These are phyloP conservation scores for Mayamaea pseudoterrestris DNA, from an alignment of 108 stramenopile genomes.

Conservation along the genomic window DNA sequence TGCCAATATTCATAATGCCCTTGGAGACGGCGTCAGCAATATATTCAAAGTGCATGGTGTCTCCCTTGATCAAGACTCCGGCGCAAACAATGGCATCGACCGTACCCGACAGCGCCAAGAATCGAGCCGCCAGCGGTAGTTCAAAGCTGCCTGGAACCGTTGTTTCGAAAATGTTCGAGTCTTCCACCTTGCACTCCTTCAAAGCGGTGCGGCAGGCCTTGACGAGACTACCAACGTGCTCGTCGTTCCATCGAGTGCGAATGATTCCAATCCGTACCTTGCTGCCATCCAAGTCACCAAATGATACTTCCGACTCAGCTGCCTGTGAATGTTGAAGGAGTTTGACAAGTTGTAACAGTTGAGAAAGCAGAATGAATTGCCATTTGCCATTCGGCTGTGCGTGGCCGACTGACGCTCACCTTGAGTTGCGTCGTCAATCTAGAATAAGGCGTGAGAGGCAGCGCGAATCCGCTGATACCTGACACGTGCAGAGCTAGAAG, in stretches of 20 bases:
- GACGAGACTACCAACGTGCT: constrained; percentile 73
- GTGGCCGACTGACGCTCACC: too few species aligned
- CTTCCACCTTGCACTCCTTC: constrained; percentile 75
- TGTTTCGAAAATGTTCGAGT: constrained; percentile 84
- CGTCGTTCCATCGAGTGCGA: constrained; percentile 83
- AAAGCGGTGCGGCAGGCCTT: constrained; percentile 53
- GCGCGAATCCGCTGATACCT: too few species aligned
- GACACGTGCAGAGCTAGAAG: too few species aligned
- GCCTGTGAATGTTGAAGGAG: constrained; percentile 22
- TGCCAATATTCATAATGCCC: constrained; percentile 91
- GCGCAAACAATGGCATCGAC: constrained; percentile 92
- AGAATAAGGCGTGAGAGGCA: too few species aligned
- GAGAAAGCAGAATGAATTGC: too few species aligned
- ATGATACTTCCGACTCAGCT: constrained; percentile 74
- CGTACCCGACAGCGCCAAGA: constrained; percentile 85
- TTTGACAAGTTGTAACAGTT: constrained; percentile 1
- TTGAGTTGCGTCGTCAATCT: too few species aligned
- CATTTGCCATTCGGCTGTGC: too few species aligned
- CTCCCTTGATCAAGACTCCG: constrained; percentile 97
- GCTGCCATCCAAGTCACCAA: constrained; percentile 60
- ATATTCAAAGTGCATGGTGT: constrained; percentile 98
- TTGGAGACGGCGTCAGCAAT: constrained; percentile 86
- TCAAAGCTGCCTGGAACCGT: constrained; percentile 95
- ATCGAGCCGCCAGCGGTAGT: constrained; percentile 88
- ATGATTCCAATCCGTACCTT: constrained; percentile 74